Percentiles rank a stretch among this genome's conserved stretches.
These are phyloP conservation scores for Calonectria montana DNA, from an alignment of 2,329 filamentous ascomycete genomes.

Conservation along the genomic window DNA sequence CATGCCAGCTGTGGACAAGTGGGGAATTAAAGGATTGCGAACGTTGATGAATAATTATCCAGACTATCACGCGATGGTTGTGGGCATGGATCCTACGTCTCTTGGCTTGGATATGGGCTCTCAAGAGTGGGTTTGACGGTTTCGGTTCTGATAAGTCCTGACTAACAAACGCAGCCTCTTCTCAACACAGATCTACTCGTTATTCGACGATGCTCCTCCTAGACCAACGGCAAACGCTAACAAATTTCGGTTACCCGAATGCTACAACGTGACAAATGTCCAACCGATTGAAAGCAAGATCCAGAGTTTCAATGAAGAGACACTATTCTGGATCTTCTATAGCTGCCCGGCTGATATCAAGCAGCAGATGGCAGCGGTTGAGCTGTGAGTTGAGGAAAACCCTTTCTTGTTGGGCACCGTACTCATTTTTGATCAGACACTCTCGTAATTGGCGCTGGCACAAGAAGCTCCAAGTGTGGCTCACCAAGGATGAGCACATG, in stretches of 20 bases:
- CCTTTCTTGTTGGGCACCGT: neutral
- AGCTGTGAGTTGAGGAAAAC: constrained; percentile 62
- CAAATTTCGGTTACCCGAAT: constrained; percentile 71
- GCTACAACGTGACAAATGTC: constrained; percentile 75
- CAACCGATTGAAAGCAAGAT: constrained; percentile 75
- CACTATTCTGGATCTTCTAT: constrained; percentile 77
- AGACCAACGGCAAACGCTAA: constrained; percentile 63
- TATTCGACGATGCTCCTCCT: constrained; percentile 70
- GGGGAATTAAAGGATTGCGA: constrained; percentile 72
- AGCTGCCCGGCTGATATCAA: constrained; percentile 72
- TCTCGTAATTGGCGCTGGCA: constrained; percentile 77
- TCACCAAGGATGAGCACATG: constrained; percentile 76
- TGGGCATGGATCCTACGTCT: constrained; percentile 67
- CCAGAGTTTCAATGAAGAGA: constrained; percentile 75
- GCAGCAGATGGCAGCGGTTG: constrained; percentile 71
- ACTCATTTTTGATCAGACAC: constrained; percentile 57
- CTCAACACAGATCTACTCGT: constrained; percentile 69
- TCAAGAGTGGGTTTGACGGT: constrained; percentile 62
- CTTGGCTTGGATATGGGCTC: constrained; percentile 69
- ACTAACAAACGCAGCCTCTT: constrained; percentile 57
- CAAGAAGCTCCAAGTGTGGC: constrained; percentile 73
- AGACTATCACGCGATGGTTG: constrained; percentile 70
- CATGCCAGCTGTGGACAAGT: constrained; percentile 73
- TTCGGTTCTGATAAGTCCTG: neutral
- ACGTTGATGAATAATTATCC: constrained; percentile 73